These are phyloP conservation scores for Chaetomiaceae sp. DNA, from an alignment of 2,329 filamentous ascomycete genomes.

Conservation along the genomic window DNA sequence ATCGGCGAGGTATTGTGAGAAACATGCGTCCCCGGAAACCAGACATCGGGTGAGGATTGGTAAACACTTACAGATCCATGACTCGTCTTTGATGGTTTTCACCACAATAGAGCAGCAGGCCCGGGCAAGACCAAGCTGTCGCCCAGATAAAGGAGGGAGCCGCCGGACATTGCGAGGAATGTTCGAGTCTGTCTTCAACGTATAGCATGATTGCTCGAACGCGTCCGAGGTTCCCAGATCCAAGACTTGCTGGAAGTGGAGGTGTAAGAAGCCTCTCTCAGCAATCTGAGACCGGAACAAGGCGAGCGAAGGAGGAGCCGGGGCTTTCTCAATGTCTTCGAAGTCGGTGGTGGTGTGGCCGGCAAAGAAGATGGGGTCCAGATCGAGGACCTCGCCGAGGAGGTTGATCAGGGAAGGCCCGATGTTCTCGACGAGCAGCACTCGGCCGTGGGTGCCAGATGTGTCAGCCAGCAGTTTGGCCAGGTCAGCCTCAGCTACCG, in stretches of 20 bases:
- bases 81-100: background rate
- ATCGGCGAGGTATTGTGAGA: background rate
- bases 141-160: background rate
- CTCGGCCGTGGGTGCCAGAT: background rate
- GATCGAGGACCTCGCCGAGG: background rate
- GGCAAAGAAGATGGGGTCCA: background rate
- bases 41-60: too few species aligned
- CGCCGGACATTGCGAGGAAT: background rate
- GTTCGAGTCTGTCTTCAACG: background rate
- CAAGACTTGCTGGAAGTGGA: background rate
- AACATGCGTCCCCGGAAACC: too few species aligned
- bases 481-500: background rate
- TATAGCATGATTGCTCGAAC: background rate
- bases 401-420: background rate
- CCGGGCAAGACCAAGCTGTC: background rate
- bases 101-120: background rate
- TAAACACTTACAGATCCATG: background rate
- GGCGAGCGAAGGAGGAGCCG: background rate
- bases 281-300: background rate
- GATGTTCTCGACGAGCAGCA: background rate
- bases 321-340: background rate
- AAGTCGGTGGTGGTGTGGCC: background rate
- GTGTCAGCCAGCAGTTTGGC: background rate
- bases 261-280: background rate
- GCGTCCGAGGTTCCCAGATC: background rate